Conservation (phyloP, 176 grass and related monocot species). For the Raddia guianensis region DNA sequence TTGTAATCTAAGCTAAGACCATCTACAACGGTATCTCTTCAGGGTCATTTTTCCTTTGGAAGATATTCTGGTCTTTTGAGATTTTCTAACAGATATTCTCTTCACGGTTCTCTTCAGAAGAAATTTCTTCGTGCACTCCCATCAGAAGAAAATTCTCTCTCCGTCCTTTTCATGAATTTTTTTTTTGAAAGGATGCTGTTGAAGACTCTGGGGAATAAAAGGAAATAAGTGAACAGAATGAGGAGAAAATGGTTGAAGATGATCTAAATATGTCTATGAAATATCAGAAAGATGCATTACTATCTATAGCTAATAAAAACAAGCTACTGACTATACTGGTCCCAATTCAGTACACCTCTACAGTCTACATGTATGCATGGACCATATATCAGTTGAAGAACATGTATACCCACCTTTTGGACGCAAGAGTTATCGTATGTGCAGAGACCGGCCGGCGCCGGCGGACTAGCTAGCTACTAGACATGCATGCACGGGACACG, state of each 20-base stretch:
- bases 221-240: no score
- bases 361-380: background rate
- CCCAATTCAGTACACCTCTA: background rate
- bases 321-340: background rate
- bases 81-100: no score
- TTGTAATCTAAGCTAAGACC: background rate
- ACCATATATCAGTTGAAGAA: slow-evolving; percentile 6
- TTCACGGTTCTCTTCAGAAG: no score
- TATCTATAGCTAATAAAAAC: background rate
- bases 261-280: background rate
- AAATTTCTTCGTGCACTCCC: no score
- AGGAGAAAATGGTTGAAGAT: background rate
- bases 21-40: no score
- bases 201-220: no score
- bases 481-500: background rate
- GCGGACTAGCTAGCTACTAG: background rate
- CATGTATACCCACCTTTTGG: slow-evolving; percentile 19
- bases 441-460: background rate
- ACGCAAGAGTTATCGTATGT: slow-evolving; percentile 38
- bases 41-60: no score
- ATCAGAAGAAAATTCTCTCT: no score
- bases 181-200: no score
- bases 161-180: no score
- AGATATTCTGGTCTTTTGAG: no score
- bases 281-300: background rate